These are phyloP conservation scores for Senecio squalidus DNA, from an alignment of 140 eudicot genomes.

Conservation along the genomic window DNA sequence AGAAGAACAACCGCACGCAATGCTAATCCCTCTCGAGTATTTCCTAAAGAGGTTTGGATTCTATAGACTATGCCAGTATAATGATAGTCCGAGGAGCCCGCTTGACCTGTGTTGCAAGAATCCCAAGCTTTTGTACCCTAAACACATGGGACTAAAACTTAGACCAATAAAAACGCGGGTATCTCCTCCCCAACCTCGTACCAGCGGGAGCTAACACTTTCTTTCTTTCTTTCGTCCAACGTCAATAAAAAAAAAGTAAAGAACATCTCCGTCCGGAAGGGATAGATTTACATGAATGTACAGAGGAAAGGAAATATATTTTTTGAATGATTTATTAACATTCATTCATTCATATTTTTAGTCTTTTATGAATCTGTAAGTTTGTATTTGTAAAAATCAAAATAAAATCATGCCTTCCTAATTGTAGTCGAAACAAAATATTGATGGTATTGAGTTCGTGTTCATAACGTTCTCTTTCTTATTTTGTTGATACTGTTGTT, in stretches of 20 bases:
- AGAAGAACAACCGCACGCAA: slow-evolving; percentile 90
- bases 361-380: slow-evolving; percentile 5
- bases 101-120: slow-evolving; percentile 51
- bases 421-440: not conserved
- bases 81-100: slow-evolving; percentile 76
- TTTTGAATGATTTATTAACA: not conserved
- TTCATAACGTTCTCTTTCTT: not conserved
- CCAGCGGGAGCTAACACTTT: slow-evolving; percentile 4
- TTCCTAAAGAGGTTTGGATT: slow-evolving; percentile 77
- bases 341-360: slow-evolving; percentile 16
- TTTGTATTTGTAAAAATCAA: slow-evolving; percentile 6
- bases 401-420: slow-evolving; percentile 14
- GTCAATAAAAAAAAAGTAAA: not conserved
- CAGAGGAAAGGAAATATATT: slow-evolving; percentile 17
- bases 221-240: slow-evolving; percentile 13
- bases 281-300: not conserved
- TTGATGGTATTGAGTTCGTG: not conserved
- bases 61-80: slow-evolving; percentile 43
- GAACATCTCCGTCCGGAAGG: not conserved
- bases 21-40: slow-evolving; percentile 68
- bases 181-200: slow-evolving; percentile 17
- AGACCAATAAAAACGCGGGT: slow-evolving; percentile 79
- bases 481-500: too few relatives aligned
- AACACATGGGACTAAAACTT: slow-evolving; percentile 88
- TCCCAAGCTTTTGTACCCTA: slow-evolving; percentile 70